phyloP scores from a whole-genome alignment of 1,284 basidiomycete genomes.

The Moesziomyces aphidis region DNA sequence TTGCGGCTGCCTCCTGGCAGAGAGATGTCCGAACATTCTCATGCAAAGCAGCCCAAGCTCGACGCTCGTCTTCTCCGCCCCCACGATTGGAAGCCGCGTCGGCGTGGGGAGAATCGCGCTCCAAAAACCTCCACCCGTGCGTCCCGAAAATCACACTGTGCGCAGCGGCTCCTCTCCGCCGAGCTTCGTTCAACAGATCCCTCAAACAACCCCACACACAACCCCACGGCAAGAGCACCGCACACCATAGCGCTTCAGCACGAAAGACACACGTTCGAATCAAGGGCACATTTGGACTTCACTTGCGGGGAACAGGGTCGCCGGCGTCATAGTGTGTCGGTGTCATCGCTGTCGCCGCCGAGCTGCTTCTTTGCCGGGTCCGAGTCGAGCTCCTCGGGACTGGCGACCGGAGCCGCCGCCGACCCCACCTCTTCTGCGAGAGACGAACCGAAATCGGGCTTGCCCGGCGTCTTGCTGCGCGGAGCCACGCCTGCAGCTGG shows the following conservation, averaged over 20 bases:
- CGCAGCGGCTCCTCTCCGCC: not conserved
- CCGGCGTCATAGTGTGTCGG: slow-evolving; percentile 20
- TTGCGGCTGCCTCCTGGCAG: too few relatives aligned
- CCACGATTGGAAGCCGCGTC: too few relatives aligned
- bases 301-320: too few relatives aligned
- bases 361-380: slow-evolving; percentile 37
- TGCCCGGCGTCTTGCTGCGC: slow-evolving; percentile 17
- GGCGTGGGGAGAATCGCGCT: too few relatives aligned
- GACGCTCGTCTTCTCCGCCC: too few relatives aligned
- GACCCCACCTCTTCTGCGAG: slow-evolving; percentile 18
- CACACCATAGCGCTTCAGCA: not conserved
- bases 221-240: too few relatives aligned
- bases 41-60: too few relatives aligned
- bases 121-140: not conserved
- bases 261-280: not conserved
- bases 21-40: too few relatives aligned
- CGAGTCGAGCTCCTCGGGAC: slow-evolving; percentile 28
- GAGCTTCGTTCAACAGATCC: not conserved
- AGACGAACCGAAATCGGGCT: slow-evolving; percentile 25
- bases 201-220: not conserved
- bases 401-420: slow-evolving; percentile 14
- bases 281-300: too few relatives aligned
- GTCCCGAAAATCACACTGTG: not conserved
- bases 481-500: slow-evolving; percentile 15
- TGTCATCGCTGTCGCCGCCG: slow-evolving; percentile 25